A percentile compares a stretch with the other conserved stretches of the same genome.
Conservation (phyloP, 192 early-diverging fungal species). For the Rhizophagus prolifer region DNA sequence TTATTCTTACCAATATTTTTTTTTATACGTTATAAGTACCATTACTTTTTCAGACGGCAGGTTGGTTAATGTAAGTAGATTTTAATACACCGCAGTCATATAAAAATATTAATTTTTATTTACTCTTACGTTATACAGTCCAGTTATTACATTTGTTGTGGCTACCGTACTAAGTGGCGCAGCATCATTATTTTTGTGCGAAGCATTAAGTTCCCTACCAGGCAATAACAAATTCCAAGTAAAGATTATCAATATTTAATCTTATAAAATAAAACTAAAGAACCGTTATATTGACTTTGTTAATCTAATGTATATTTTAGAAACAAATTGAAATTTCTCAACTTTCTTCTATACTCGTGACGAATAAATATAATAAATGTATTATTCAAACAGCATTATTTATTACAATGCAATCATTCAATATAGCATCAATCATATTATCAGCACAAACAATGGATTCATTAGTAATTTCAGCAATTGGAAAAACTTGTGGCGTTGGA, state of each 20-base stretch:
- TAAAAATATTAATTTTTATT: not conserved
- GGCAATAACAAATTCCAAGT: slow-evolving; percentile 74
- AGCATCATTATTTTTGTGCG: slow-evolving; percentile 68
- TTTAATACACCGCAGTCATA: not conserved
- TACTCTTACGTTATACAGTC: slow-evolving; percentile 34
- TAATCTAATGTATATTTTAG: slow-evolving; percentile 26
- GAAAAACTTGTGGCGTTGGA: slow-evolving; percentile 66
- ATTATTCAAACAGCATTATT: slow-evolving; percentile 64
- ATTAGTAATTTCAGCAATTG: slow-evolving; percentile 58
- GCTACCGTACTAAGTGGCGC: slow-evolving; percentile 61
- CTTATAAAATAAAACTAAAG: not conserved
- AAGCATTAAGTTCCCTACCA: slow-evolving; percentile 64
- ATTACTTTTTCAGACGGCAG: slow-evolving; percentile 55
- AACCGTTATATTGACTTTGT: not conserved
- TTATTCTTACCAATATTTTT: slow-evolving; percentile 27
- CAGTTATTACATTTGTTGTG: slow-evolving; percentile 54
- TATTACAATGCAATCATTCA: slow-evolving; percentile 67
- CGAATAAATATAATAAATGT: slow-evolving; percentile 47
- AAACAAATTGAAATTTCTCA: slow-evolving; percentile 70
- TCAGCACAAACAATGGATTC: slow-evolving; percentile 71
- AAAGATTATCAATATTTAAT: not conserved
- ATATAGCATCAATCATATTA: slow-evolving; percentile 68
- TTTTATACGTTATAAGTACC: slow-evolving; percentile 48
- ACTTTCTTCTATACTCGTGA: slow-evolving; percentile 29
- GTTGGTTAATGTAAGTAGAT: slow-evolving; percentile 47